Evolutionary conservation across 73 alveolate genomes (phyloP), one percentile per base, ranked within the genome.

Genomic region (Tetrahymena thermophila): DNA sequence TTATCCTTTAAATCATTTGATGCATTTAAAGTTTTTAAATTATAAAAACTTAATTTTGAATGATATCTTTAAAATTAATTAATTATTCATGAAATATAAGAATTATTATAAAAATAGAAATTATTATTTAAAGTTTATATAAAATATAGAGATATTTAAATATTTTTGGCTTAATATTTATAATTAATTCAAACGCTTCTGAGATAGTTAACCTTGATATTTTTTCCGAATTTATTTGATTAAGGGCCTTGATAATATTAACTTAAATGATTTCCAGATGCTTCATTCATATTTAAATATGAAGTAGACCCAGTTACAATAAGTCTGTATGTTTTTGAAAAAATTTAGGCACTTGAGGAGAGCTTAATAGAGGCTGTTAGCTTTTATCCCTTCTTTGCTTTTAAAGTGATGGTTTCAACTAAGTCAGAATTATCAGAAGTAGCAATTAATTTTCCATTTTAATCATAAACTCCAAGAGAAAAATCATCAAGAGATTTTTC

Each of bases 281-380:
- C 89, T 56, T 94, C 35, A 84, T 94, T 71, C 37, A 25, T 21
- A 4, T 35, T 94, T 15, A 94, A 28, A 35, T 94, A 94, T 34
- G 56, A 28, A 71, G 96, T 94, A 83, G 94, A 85, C 38, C 96
- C 95, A n/a, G 94, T 94, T 16, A 94, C 95, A 93, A 85, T 83
- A 7, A 94, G 83, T 94, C 85, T 85, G 6, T 85, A 85, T 0
- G 57, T 85, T 34, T 44, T 85, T 13, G 56, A 40, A 85, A 35
- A 13, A 34, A 44, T 40, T 44, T 85, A 44, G 21, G 38, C 34
- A 85, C 84, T 40, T 23, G 84, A 40, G 0, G 94, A n/a, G n/a
- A 85, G 94, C 56, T 31, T 40, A 85, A 85, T 44, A 23, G 37
- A 34, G 6, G 94, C 94, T 28, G 56, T 40, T 7, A 85, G 56